Evolutionary conservation across 192 early-diverging fungal species (phyloP).

Genomic region (Podila epicladia): DNA sequence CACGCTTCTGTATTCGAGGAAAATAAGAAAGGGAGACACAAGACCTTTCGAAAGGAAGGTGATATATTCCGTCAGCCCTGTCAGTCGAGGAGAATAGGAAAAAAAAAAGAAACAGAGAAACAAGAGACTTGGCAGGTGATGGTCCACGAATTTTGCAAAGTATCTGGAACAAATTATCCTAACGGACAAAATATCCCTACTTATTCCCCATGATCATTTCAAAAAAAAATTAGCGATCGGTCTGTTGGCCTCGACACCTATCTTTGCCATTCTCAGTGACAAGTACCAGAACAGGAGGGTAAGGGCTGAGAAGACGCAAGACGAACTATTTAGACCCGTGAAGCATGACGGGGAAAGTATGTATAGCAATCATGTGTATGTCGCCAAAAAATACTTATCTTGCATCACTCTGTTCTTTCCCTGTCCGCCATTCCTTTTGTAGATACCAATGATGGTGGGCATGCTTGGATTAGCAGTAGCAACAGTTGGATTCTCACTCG

Average conservation of each 20-base stretch:
- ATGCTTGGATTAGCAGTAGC: constrained; percentile 72
- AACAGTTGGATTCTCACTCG: constrained; percentile 70
- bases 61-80: too few species aligned
- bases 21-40: too few species aligned
- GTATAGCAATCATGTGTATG: too few species aligned
- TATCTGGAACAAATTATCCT: constrained; percentile 3
- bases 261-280: constrained; percentile 80
- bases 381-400: neutral
- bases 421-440: neutral
- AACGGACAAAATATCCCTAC: neutral
- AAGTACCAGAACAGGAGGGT: constrained; percentile 73
- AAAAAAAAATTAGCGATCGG: constrained; percentile 58
- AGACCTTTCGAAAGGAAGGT: too few species aligned
- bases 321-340: neutral
- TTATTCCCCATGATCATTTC: too few species aligned
- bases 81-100: neutral
- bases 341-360: neutral
- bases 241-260: constrained; percentile 67
- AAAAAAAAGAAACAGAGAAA: neutral
- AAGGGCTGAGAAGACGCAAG: neutral
- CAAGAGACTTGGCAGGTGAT: neutral
- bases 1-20: too few species aligned
- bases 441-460: constrained; percentile 78
- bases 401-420: neutral
- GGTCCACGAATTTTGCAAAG: neutral